Evolutionary conservation across 805 yeast genomes (phyloP).

Genomic region (Pichia ethanolica): DNA sequence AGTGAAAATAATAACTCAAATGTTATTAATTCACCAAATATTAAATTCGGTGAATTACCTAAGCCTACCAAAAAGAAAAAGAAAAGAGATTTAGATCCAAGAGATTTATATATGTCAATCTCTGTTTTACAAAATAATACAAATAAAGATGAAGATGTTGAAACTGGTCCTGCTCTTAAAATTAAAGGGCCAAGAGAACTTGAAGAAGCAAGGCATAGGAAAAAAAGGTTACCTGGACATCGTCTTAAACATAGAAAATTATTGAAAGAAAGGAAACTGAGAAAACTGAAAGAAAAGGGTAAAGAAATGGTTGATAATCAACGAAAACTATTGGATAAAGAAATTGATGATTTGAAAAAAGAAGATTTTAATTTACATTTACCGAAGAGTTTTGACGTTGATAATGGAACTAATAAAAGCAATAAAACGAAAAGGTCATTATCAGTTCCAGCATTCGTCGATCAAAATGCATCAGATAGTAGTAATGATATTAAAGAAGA

Average conservation of each 20-base stretch:
- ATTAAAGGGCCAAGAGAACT: slow-evolving; percentile 75
- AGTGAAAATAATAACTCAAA: background rate
- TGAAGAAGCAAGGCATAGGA: slow-evolving; percentile 23
- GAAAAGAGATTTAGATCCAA: slow-evolving; percentile 55
- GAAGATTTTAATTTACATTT: background rate
- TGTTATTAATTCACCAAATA: slow-evolving; percentile 25
- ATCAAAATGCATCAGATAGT: background rate
- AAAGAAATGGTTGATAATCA: background rate
- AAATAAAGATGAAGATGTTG: slow-evolving; percentile 31
- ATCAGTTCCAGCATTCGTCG: background rate
- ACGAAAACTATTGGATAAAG: background rate
- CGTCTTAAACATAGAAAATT: slow-evolving; percentile 19
- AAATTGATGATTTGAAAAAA: background rate
- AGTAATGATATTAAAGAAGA: background rate
- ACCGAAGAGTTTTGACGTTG: background rate
- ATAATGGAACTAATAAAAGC: background rate
- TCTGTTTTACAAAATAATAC: slow-evolving; percentile 61
- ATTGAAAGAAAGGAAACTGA: slow-evolving; percentile 13
- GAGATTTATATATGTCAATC: slow-evolving; percentile 78
- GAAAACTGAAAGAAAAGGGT: background rate
- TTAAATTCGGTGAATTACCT: slow-evolving; percentile 55
- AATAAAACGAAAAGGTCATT: background rate
- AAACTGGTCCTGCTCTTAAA: slow-evolving; percentile 71
- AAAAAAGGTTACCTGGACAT: slow-evolving; percentile 15
- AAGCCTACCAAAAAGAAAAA: slow-evolving; percentile 36